A percentile compares a stretch with the other conserved stretches of the same genome.
These are phyloP conservation scores for Chloranthus sessilifolius DNA, from an alignment of 164 flowering plant species.

Conservation along the genomic window DNA sequence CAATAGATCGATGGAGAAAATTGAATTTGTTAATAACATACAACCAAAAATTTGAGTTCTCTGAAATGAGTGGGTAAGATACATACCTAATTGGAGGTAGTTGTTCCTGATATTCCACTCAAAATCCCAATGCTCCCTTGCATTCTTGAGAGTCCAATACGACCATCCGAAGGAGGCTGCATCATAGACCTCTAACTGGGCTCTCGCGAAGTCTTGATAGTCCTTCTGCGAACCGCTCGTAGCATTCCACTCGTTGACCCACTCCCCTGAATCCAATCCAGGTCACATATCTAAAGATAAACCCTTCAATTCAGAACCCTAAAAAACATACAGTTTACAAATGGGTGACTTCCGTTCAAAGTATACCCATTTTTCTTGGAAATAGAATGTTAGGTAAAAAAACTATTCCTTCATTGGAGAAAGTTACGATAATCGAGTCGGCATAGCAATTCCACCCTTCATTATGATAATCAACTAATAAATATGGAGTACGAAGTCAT, in stretches of 20 bases:
- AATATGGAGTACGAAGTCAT: no score
- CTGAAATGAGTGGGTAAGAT: not conserved
- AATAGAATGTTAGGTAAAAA: no score
- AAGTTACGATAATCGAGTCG: no score
- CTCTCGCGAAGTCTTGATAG: constrained; percentile 65
- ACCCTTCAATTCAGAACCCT: not conserved
- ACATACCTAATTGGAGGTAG: constrained; percentile 55
- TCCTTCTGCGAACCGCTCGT: constrained; percentile 40
- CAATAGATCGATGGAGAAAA: not conserved
- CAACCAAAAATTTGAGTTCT: not conserved
- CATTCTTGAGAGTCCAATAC: constrained; percentile 87
- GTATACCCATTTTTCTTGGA: not conserved
- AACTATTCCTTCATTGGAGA: no score
- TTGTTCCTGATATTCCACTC: constrained; percentile 75
- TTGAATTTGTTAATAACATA: not conserved
- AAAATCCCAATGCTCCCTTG: constrained; percentile 78
- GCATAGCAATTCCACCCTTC: no score
- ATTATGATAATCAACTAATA: no score
- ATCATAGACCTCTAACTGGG: constrained; percentile 67
- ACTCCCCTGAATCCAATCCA: constrained; percentile 57
- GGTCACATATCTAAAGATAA: not conserved
- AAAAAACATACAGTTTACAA: not conserved
- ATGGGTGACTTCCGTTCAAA: not conserved
- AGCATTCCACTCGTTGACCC: constrained; percentile 87
- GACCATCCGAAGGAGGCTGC: constrained; percentile 89